These are phyloP conservation scores for Stemphylium beticola DNA, from an alignment of 2,329 filamentous ascomycete genomes.

Conservation along the genomic window DNA sequence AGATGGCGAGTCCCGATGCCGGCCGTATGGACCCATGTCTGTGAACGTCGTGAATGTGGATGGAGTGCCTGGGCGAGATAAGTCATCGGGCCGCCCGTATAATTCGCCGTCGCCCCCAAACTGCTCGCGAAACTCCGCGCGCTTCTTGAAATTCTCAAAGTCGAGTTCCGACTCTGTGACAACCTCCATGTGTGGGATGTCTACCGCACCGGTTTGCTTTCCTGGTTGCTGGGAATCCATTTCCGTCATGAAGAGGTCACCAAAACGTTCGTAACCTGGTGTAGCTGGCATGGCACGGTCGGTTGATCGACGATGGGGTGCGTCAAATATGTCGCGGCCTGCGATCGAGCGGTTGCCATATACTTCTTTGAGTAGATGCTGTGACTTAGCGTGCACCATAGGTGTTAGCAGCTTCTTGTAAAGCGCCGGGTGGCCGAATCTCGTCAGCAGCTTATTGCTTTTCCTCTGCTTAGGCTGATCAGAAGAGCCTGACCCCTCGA, in stretches of 20 bases:
- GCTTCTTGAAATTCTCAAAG: conserved; percentile 89
- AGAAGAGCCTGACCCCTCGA: conserved; percentile 57
- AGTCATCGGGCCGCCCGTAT: conserved; percentile 64
- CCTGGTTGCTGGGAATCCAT: conserved; percentile 68
- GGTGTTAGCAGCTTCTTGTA: conserved; percentile 69
- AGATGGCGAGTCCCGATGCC: conserved; percentile 12
- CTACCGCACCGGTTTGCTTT: conserved; percentile 43
- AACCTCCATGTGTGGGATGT: conserved; percentile 74
- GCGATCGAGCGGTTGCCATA: conserved; percentile 79
- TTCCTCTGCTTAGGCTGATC: conserved; percentile 38
- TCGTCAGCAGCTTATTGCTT: conserved; percentile 70
- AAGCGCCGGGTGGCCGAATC: conserved; percentile 89
- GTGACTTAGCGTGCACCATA: conserved; percentile 91
- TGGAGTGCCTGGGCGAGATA: conserved; percentile 47
- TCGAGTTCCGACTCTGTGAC: conserved; percentile 85
- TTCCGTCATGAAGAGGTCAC: conserved; percentile 78
- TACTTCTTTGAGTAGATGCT: conserved; percentile 80
- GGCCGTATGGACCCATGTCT: conserved; percentile 23
- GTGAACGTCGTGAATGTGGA: conserved; percentile 38
- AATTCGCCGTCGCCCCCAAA: conserved; percentile 73
- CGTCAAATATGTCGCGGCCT: conserved; percentile 43
- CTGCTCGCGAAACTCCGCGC: conserved; percentile 83
- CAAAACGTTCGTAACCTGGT: conserved; percentile 66
- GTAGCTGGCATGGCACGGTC: conserved; percentile 53
- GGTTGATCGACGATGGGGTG: conserved; percentile 31